phyloP scores from a whole-genome alignment of 306 rosid species.

The Pterocarpus macrocarpus region DNA sequence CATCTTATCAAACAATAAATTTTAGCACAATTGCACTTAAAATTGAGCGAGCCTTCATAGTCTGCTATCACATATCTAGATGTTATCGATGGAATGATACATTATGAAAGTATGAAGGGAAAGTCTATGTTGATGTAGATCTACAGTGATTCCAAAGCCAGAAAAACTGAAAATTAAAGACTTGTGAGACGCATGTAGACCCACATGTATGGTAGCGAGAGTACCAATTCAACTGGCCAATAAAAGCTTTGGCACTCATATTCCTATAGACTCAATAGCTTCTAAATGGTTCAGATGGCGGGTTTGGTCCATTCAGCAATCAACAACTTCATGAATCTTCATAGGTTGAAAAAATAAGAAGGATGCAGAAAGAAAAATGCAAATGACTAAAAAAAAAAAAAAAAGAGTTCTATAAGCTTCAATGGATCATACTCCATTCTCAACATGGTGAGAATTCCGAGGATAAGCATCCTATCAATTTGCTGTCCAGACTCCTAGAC shows the following conservation, averaged over 20 bases:
- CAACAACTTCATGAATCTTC: conserved; percentile 38
- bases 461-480: conserved; percentile 19
- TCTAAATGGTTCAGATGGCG: conserved; percentile 30
- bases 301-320: conserved; percentile 38
- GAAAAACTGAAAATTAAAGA: not conserved
- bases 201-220: conserved; percentile 49
- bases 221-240: conserved; percentile 38
- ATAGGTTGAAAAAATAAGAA: conserved; percentile 16
- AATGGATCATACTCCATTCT: not conserved
- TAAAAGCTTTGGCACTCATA: conserved; percentile 42
- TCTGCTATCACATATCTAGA: conserved; percentile 33
- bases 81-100: conserved; percentile 20
- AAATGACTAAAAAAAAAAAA: not conserved
- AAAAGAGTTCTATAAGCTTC: not conserved
- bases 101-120: conserved; percentile 10
- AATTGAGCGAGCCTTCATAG: conserved; percentile 23
- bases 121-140: not conserved
- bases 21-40: not conserved
- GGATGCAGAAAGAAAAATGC: not conserved
- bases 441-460: conserved; percentile 13
- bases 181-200: conserved; percentile 44
- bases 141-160: conserved; percentile 20
- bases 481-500: conserved; percentile 5
- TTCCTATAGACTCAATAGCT: conserved; percentile 30
- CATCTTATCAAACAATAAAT: not conserved